Percentiles rank a stretch among this genome's conserved stretches.
Evolutionary conservation across 768 basidiomycete species (phyloP).

Genomic region (Pleurotus djamor): DNA sequence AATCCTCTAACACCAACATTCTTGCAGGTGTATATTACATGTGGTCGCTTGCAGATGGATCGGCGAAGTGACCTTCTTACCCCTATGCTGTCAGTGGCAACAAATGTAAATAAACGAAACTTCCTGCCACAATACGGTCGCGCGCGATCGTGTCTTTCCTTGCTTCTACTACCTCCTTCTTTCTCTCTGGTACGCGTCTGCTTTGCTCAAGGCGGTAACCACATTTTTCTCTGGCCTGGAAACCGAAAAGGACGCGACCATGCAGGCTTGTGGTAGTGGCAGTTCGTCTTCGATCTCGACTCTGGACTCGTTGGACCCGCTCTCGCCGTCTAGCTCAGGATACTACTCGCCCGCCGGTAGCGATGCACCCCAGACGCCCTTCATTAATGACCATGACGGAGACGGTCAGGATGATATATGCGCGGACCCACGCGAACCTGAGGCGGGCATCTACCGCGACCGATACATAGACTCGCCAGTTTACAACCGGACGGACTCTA

Average conservation of each 20-base stretch:
- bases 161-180: not conserved
- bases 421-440: constrained; percentile 1
- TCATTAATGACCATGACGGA: constrained; percentile 25
- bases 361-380: constrained; percentile 38
- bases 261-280: not conserved
- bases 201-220: no score
- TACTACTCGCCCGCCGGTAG: constrained; percentile 32
- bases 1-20: constrained; percentile 4
- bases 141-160: not conserved
- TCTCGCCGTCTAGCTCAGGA: constrained; percentile 26
- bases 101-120: not conserved
- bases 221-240: no score
- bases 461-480: not conserved
- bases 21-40: constrained; percentile 75
- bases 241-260: no score
- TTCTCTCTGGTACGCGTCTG: not conserved
- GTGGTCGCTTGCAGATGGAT: constrained; percentile 70
- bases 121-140: not conserved
- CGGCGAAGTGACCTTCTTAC: not conserved
- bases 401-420: constrained; percentile 15
- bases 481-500: not conserved
- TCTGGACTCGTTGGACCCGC: constrained; percentile 17
- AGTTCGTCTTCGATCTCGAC: not conserved
- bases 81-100: not conserved
- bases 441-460: not conserved